phyloP scores from a whole-genome alignment of 805 yeast genomes.

The Saccharomycopsis sp. region DNA sequence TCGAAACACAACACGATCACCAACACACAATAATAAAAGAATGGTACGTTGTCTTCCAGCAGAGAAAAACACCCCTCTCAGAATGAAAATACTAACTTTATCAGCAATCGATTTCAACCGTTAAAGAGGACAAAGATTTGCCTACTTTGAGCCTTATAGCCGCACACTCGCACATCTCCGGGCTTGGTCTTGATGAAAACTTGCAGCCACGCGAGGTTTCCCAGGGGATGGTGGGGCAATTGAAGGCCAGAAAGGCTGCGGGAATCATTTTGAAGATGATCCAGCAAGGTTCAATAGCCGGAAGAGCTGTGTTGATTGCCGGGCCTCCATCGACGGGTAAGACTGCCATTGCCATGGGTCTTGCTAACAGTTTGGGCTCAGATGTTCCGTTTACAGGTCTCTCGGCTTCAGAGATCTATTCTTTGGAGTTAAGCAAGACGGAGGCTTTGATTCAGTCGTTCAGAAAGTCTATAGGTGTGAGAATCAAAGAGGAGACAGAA shows the following conservation, averaged over 20 bases:
- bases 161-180: conserved; percentile 97
- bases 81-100: neutral
- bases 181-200: conserved; percentile 91
- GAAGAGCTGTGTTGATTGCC: conserved; percentile 90
- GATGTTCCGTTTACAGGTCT: conserved; percentile 91
- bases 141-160: conserved; percentile 77
- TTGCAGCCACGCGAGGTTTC: conserved; percentile 72
- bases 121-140: conserved; percentile 39
- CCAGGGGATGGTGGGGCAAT: conserved; percentile 98
- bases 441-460: conserved; percentile 96
- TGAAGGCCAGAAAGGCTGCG: conserved; percentile 91
- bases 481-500: conserved; percentile 95
- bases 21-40: neutral
- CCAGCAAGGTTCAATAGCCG: conserved; percentile 91
- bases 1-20: neutral
- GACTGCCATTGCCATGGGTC: conserved; percentile 96
- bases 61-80: neutral
- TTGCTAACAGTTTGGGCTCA: conserved; percentile 59
- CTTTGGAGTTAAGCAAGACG: conserved; percentile 88
- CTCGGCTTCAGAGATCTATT: conserved; percentile 90
- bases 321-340: conserved; percentile 99
- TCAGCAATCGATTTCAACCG: conserved; percentile 6
- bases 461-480: conserved; percentile 90
- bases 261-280: conserved; percentile 92
- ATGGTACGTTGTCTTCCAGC: neutral